Base-by-base conservation (phyloP, 768 basidiomycete genomes). In the Pholiota microspora region DNA sequence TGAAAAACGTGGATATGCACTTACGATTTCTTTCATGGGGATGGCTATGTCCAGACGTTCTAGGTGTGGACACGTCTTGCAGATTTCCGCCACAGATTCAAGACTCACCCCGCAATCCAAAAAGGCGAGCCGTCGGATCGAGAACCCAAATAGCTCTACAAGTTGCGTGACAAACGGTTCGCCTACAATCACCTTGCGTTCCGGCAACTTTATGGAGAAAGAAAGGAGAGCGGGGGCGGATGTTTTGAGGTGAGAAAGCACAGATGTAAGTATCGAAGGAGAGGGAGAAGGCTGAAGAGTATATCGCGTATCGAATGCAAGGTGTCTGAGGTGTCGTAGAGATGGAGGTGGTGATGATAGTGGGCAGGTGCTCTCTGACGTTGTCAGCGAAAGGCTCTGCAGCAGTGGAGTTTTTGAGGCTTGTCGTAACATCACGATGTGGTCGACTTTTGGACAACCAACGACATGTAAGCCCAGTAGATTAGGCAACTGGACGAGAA, bases 391-490 rank as follows among this genome's bases (percentile, higher is more conserved):
- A 0, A 91, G 71, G 53, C 76, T 83, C 58, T 82, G 79, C 9
- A 91, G 73, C 5, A 71, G 62, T 0, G 86, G 86, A 0, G 80
- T 82, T 45, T 81, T 70, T 0, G 64, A 57, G 9, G 79, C 67
- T 18, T 78, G 67, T 13, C 68, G 69, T 28, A 90, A 71, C 6
- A 88, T 69, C 29, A 67, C 60, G 7, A 64, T 51, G 58, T 89
- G 85, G 40, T 82, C 76, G 29, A 86, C 64, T 54, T 81, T 80
- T 5, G 77, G 67, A 64, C 89, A 90, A 3, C 73, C 75, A 25
- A 88, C 64, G 24, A 90, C 66, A 65, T 89, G 85, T 2, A 91
- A 72, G 4, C 79, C 80, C 7, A 69, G 67, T 8, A 91, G 74
- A 24, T 71, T 68, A 0, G 86, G 81, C 0, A 89, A 72, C 6